Percentiles rank a stretch among this genome's conserved stretches.
Evolutionary conservation across 2,329 filamentous ascomycete genomes (phyloP).

Genomic region (Didymella glomerata): DNA sequence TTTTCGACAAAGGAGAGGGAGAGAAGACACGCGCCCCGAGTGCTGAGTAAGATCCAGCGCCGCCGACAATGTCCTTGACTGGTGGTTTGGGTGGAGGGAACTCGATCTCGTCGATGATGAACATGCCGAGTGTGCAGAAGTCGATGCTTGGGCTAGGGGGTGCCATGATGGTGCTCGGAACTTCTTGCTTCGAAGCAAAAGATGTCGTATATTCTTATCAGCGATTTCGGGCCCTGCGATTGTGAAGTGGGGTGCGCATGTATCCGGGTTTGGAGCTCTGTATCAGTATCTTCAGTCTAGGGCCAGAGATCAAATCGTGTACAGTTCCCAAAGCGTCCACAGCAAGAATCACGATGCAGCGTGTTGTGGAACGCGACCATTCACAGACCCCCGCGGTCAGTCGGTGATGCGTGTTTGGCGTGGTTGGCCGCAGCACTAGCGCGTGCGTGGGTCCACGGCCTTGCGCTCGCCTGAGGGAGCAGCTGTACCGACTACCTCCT

Average conservation of each 20-base stretch:
- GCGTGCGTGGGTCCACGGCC: constrained; percentile 8
- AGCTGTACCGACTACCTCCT: constrained; percentile 10
- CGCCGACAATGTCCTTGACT: constrained; percentile 81
- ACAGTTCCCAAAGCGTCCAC: constrained; percentile 1
- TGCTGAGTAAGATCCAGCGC: constrained; percentile 85
- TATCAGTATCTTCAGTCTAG: not conserved
- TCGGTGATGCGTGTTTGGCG: constrained; percentile 8
- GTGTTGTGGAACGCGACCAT: constrained; percentile 5
- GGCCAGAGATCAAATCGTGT: not conserved
- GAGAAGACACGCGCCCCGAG: constrained; percentile 90
- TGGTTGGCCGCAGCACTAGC: constrained; percentile 19
- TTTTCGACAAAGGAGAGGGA: constrained; percentile 68
- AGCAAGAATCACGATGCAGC: constrained; percentile 4
- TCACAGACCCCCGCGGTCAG: constrained; percentile 20
- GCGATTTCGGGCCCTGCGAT: constrained; percentile 4
- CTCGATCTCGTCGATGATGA: constrained; percentile 84
- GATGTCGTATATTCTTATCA: constrained; percentile 2
- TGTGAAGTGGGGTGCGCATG: not conserved
- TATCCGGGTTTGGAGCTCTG: not conserved
- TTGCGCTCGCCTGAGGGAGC: constrained; percentile 6
- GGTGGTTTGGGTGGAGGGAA: constrained; percentile 74
- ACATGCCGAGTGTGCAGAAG: constrained; percentile 70
- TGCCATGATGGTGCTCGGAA: not conserved
- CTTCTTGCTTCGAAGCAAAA: not conserved
- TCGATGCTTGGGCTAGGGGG: constrained; percentile 52